Evolutionary conservation across 805 yeast genomes (phyloP), one percentile per base, ranked within the genome.

Genomic region (Saccharomycopsis fermentans): DNA sequence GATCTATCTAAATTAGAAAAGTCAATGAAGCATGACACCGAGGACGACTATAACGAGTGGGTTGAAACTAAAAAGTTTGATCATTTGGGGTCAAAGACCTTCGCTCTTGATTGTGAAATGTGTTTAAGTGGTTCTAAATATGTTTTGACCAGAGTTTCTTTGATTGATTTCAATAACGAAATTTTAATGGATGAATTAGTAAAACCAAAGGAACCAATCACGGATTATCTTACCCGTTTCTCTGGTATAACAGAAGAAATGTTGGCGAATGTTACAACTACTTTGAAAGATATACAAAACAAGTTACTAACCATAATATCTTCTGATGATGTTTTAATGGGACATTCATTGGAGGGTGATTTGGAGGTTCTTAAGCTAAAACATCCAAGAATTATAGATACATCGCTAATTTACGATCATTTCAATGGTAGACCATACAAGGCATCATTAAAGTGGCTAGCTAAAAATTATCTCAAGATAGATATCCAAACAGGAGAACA

Each of bases 61-160:
- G 77, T 73, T 1, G 80, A 80, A 50, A 86, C 96, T 0, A 63
- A 43, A 14, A 58, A 66, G 1, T 79, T 81, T 61, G 80, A 78
- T 0, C 84, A 81, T 62, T 82, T 75, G 9, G 84, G 83, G 0
- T 78, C 86, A 0, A 82, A 77, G 58, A 81, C 86, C 0, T 89
- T 81, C 72, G 94, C 96, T 0, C 63, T 94, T 19, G 99, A 92
- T 71, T 94, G 99, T 74, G 99, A 92, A 71, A 94, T 92, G 90
- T 90, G 97, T 68, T 72, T 77, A 59, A 71, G 91, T 0, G 79
- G 73, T 0, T 62, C 66, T 1, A 90, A 90, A 0, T 76, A 78
- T 48, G 96, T 81, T 1, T 73, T 92, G 47, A 82, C 98, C 0
- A 76, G 97, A 56, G 81, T 88, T 0, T 87, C 96, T 1, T 63